Base-by-base conservation (phyloP, 202 grass and related monocot genomes). In the Zoysia matrella region DNA sequence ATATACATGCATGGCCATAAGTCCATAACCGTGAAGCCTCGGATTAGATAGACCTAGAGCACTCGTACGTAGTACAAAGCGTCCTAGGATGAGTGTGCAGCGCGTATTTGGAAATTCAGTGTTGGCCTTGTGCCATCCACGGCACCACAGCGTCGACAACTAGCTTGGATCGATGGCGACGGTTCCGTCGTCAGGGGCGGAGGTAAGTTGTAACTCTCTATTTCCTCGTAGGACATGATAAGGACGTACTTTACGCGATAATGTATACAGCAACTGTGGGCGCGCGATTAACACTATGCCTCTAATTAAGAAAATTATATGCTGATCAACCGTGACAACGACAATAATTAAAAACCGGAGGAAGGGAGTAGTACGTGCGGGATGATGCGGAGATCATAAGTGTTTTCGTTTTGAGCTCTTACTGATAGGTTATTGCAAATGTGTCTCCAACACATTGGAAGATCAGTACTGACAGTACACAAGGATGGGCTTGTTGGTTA, bases 221-320 rank as follows among this genome's bases (percentile, higher is more conserved):
- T 48, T 50, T 71, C 56, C 56, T 72, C 56, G 47, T 50, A 52
- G 39, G 65, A 13, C 64, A 73, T 61, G 82, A 73, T 39, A 62
- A 72, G 11, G 71, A 52, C 67, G n/a, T 42, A 76, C 46, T 50
- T 54, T 14, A 0, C 22, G 22, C 22, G 22, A 30, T 30, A 54
- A n/a, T 56, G 16, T 57, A n/a, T 16, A 57, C 16, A 57, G 54
- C 7, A 16, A 15, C 15, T 16, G 54, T 13, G 54, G 22, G 22
- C 22, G 16, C 16, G 15, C 54, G 54, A 16, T 1, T 16, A 30
- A 16, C 54, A 16, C 15, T n/a, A n/a, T 57, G 54, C 54, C 46
- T 47, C 46, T 30, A 30, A 30, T 30, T 30, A 30, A 30, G 22
- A 30, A 30, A 30, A 30, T 30, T 30, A 30, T 30, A 30, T 30